phyloP scores from a whole-genome alignment of 2,329 filamentous ascomycete genomes.

The Cryoendolithus antarcticus region DNA sequence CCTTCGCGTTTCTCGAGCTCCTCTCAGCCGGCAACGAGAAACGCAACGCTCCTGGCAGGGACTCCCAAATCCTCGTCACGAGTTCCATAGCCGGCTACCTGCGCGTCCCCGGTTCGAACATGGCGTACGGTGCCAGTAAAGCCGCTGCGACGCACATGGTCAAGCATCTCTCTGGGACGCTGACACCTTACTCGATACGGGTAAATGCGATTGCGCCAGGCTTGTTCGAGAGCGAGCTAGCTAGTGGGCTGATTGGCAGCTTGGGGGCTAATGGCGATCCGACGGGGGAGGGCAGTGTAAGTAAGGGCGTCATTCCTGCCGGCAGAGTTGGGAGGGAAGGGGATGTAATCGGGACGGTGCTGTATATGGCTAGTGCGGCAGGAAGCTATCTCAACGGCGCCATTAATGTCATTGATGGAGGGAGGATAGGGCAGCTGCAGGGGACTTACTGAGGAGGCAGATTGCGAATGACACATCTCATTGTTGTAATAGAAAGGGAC shows the following conservation, averaged over 20 bases:
- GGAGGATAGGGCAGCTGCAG: constrained; percentile 19
- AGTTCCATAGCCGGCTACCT: constrained; percentile 34
- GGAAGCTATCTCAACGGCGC: constrained; percentile 56
- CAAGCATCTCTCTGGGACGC: constrained; percentile 34
- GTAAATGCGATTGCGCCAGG: constrained; percentile 42
- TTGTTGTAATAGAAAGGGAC: too few relatives aligned
- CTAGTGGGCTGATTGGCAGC: constrained; percentile 33
- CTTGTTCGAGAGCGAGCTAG: constrained; percentile 53
- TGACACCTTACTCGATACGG: constrained; percentile 32
- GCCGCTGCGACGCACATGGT: constrained; percentile 36
- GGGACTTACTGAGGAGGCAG: constrained; percentile 6
- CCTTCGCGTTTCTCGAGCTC: constrained; percentile 30
- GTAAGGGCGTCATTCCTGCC: constrained; percentile 40
- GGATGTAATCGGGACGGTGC: constrained; percentile 52
- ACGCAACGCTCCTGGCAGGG: constrained; percentile 15
- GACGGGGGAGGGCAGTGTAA: constrained; percentile 28
- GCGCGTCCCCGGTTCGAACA: constrained; percentile 24
- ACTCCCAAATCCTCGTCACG: constrained; percentile 36
- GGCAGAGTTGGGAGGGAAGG: constrained; percentile 45
- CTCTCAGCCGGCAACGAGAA: constrained; percentile 30
- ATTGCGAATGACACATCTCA: too few relatives aligned
- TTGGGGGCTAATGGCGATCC: constrained; percentile 16
- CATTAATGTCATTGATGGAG: constrained; percentile 51
- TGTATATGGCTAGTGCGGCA: constrained; percentile 53
- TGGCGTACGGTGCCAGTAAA: constrained; percentile 35